These are phyloP conservation scores for Nothophaeocryptopus gaeumannii DNA, from an alignment of 2,329 filamentous ascomycete genomes.

Conservation along the genomic window DNA sequence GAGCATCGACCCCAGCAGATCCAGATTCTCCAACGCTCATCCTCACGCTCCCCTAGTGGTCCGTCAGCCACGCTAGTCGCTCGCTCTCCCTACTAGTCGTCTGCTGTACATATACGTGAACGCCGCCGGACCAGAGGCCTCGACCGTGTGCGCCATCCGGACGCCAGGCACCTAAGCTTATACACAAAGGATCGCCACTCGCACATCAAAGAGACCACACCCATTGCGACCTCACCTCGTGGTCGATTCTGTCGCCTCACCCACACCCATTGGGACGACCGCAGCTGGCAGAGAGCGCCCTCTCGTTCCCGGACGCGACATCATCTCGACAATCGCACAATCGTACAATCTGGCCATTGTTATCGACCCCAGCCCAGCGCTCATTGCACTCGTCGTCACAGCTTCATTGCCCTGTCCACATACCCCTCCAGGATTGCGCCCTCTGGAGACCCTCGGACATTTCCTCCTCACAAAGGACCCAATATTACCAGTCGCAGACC, in stretches of 20 bases:
- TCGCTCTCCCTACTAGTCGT: conserved; percentile 22
- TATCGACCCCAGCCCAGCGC: conserved; percentile 1
- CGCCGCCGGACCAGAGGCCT: conserved; percentile 26
- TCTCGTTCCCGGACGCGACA: no score
- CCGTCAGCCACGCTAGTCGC: conserved; percentile 28
- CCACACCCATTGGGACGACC: no score
- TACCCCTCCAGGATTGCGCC: conserved; percentile 32
- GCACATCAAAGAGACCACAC: conserved; percentile 32
- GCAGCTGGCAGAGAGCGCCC: no score
- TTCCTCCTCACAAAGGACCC: conserved; percentile 35
- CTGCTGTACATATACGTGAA: conserved; percentile 30
- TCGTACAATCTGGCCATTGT: conserved; percentile 1
- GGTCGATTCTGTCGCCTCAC: background rate
- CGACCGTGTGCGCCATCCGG: conserved; percentile 47
- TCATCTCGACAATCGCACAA: background rate
- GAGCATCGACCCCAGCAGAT: conserved; percentile 26
- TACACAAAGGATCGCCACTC: conserved; percentile 50
- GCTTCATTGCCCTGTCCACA: conserved; percentile 2
- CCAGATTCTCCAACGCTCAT: conserved; percentile 27
- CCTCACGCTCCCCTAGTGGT: conserved; percentile 24
- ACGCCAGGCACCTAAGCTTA: conserved; percentile 47
- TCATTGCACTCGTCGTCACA: background rate
- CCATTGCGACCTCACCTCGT: conserved; percentile 28
- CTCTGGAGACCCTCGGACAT: conserved; percentile 34
- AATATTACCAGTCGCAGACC: conserved; percentile 25